Conservation (phyloP, 805 yeast genomes). For the Candida sonorensis region DNA sequence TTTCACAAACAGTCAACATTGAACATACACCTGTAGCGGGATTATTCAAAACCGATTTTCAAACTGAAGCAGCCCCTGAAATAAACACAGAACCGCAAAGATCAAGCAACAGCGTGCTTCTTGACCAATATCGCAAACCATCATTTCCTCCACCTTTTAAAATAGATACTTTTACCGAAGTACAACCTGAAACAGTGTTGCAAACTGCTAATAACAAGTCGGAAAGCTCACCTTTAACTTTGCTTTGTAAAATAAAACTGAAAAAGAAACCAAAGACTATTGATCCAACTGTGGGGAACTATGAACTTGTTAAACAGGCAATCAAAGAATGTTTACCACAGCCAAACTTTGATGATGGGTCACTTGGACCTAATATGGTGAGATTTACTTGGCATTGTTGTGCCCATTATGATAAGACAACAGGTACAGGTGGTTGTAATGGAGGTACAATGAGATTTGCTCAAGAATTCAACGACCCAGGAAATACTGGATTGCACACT, state of each 20-base stretch:
- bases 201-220: constrained; percentile 1
- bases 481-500: constrained; percentile 57
- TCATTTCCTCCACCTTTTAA: too few species aligned
- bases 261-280: constrained; percentile 9
- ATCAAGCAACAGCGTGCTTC: too few species aligned
- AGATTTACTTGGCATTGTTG: constrained; percentile 84
- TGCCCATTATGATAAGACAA: constrained; percentile 66
- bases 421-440: constrained; percentile 54
- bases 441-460: constrained; percentile 61
- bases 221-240: constrained; percentile 2
- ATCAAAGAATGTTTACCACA: constrained; percentile 27
- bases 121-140: too few species aligned
- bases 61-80: too few species aligned
- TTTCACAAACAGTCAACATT: constrained; percentile 12
- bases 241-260: constrained; percentile 24
- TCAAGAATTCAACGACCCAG: constrained; percentile 49
- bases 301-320: constrained; percentile 29
- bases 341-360: constrained; percentile 53
- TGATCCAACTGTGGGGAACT: constrained; percentile 24
- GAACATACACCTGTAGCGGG: constrained; percentile 8
- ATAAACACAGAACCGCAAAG: too few species aligned
- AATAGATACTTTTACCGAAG: too few species aligned
- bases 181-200: too few species aligned
- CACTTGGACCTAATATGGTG: constrained; percentile 71
- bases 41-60: constrained; percentile 5